A percentile compares a stretch with the other conserved stretches of the same genome.
These are phyloP conservation scores for Vachellia collinsii DNA, from an alignment of 306 rosid genomes.

Conservation along the genomic window DNA sequence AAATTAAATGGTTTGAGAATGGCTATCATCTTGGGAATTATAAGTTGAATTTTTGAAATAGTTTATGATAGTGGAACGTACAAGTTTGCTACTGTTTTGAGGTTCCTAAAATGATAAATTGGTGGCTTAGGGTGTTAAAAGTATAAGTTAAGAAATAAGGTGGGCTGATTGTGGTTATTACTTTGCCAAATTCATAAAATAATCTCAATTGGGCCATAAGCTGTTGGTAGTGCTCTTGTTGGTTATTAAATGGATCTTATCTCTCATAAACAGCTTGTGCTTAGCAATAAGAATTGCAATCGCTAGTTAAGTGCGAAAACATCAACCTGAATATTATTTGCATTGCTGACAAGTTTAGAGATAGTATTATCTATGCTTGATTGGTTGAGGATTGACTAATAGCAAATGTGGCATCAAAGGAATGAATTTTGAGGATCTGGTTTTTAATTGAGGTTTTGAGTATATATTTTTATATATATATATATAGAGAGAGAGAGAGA, in stretches of 20 bases:
- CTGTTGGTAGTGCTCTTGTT: slow-evolving; percentile 13
- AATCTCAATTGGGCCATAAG: slow-evolving; percentile 12
- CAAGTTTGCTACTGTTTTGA: too few relatives aligned
- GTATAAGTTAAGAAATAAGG: too few relatives aligned
- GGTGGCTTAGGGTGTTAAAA: too few relatives aligned
- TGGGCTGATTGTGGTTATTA: slow-evolving; percentile 42
- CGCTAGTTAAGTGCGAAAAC: slow-evolving; percentile 16
- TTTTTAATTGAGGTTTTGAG: too few relatives aligned
- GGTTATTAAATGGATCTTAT: slow-evolving; percentile 32
- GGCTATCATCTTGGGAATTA: too few relatives aligned
- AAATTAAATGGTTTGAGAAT: too few relatives aligned
- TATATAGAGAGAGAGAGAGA: too few relatives aligned
- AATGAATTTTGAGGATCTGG: slow-evolving; percentile 2
- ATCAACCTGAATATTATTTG: slow-evolving; percentile 33
- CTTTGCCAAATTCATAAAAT: slow-evolving; percentile 16
- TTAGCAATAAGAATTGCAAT: slow-evolving; percentile 21
- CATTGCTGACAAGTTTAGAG: slow-evolving; percentile 35
- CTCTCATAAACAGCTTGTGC: slow-evolving; percentile 23
- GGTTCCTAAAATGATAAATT: too few relatives aligned
- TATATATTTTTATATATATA: too few relatives aligned
- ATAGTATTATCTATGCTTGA: slow-evolving; percentile 33
- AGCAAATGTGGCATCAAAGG: not conserved
- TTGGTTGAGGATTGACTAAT: slow-evolving; percentile 7
- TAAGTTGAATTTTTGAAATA: too few relatives aligned
- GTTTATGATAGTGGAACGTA: too few relatives aligned